Evolutionary conservation across 2,329 filamentous ascomycete species (phyloP), one percentile per base, ranked within the genome.

Genomic region (Arthroderma sp.): DNA sequence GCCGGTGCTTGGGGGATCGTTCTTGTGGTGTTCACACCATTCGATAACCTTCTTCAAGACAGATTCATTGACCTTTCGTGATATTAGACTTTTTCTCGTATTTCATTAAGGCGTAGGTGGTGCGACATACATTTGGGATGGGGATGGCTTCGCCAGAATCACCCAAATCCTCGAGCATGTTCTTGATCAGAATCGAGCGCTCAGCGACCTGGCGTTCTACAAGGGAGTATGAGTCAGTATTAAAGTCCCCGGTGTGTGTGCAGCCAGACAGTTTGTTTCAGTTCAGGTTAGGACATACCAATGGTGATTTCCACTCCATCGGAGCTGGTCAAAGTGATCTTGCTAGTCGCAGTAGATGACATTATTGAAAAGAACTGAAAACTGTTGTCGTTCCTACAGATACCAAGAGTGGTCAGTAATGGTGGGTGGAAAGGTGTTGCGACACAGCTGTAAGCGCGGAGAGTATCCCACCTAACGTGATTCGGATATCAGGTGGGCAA

Each of bases 11-110:
- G 80, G 74, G 34, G 91, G 86, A 60, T 98, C 91, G 64, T 80
- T 79, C 66, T 85, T 84, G 76, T 98, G 91, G 64, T 95, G 86
- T 53, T 85, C 79, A 71, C 91, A 96, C 91, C 91, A 98, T 67
- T 96, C 91, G 57, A 98, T 82, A 30, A 98, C 91, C 71, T 98
- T 98, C 64, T 82, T 81, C 33, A 98, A 75, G 34, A 98, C 91
- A 1, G 86, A 77, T 63, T 95, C 88, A 63, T 94, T 94, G 55
- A 96, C 86, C 80, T 84, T 22, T 22, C 15, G 15, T 22, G 15
- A 1, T 22, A 22, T 36, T 9, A 9, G 9, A 36, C 32, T 9
- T 9, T 36, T 36, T 9, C 9, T 36, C 9, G 11, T 36, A 36
- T 36, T 36, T 36, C 32, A 9, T 36, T 36, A 36, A 9, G 11